Conservation (phyloP, 2,329 filamentous ascomycete genomes). For the Cercospora brassicicola region DNA sequence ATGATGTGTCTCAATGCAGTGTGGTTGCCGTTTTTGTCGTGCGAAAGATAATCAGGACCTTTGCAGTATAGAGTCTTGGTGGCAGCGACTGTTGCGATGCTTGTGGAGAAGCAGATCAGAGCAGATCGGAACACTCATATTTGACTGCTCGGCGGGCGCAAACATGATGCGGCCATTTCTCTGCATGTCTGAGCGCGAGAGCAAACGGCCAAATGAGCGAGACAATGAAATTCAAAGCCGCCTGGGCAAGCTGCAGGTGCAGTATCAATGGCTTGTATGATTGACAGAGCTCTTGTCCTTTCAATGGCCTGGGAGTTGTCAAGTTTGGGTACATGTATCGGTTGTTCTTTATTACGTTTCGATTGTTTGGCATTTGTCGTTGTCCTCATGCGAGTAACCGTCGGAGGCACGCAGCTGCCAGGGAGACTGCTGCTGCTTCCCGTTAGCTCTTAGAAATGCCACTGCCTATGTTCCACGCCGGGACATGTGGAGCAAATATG, state of each 20-base stretch:
- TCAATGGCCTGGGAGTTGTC: neutral
- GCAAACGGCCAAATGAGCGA: conserved; percentile 1
- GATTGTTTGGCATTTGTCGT: neutral
- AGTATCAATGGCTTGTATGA: neutral
- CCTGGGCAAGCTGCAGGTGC: neutral
- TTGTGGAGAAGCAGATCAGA: neutral
- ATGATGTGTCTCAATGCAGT: neutral
- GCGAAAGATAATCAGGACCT: neutral
- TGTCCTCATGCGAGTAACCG: neutral
- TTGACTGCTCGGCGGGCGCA: neutral
- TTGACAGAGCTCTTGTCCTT: neutral
- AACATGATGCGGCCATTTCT: neutral
- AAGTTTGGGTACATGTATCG: neutral
- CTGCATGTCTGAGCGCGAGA: neutral
- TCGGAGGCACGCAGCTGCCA: neutral
- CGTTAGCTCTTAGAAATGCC: neutral
- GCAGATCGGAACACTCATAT: neutral
- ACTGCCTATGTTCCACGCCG: neutral
- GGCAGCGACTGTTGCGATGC: neutral
- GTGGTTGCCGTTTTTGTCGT: neutral
- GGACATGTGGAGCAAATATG: neutral
- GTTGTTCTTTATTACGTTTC: neutral
- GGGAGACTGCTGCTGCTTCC: neutral
- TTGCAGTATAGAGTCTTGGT: neutral
- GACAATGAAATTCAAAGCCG: neutral